Base-by-base conservation (phyloP, 2,329 filamentous ascomycete species). In the Arthrobotrys iridis region DNA sequence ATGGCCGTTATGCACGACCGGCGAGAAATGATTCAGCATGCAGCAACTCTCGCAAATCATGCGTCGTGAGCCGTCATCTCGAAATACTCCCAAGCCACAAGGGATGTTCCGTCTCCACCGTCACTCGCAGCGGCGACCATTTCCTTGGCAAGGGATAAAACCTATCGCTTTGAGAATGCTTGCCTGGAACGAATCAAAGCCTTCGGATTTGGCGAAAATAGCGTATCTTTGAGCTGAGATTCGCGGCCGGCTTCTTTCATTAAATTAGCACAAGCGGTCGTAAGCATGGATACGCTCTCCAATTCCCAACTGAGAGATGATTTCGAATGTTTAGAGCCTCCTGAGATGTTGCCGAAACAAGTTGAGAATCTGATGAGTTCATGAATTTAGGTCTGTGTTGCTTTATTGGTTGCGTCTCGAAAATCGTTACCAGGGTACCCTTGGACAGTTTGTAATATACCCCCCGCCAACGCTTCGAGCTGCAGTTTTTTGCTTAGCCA, bases 101-200 rank as follows among this genome's bases (percentile, higher is more conserved):
- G 37, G 43, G 52, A 63, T 37, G 33, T 68, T 63, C 71, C 57
- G 46, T 64, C 63, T 30, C 63, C 68, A 72, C 63, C 37, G 30
- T 41, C 15, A 60, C 60, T 40, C 63, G 71, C 71, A 75, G 71
- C 71, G 71, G 71, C 71, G 71, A 75, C 71, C 71, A 75, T 33
- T 75, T 41, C 5, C 71, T 75, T 75, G 71, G 71, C 71, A 67
- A 37, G 11, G 26, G 26, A 52, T 62, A 22, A 67, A n/a, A 62
- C 35, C 24, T 62, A 62, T 50, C 45, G n/a, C 22, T 40, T 59
- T 48, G 37, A 50, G 63, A 58, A 68, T 50, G 65, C 45, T n/a
- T 68, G 65, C 65, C 65, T 70, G 52, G 43, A 35, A n/a, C 18
- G 24, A 70, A n/a, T n/a, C n/a, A n/a, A 22, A 43, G 35, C 43